These are phyloP conservation scores for Mucor velutinosus DNA, from an alignment of 371 early-diverging fungal genomes.

Conservation along the genomic window DNA sequence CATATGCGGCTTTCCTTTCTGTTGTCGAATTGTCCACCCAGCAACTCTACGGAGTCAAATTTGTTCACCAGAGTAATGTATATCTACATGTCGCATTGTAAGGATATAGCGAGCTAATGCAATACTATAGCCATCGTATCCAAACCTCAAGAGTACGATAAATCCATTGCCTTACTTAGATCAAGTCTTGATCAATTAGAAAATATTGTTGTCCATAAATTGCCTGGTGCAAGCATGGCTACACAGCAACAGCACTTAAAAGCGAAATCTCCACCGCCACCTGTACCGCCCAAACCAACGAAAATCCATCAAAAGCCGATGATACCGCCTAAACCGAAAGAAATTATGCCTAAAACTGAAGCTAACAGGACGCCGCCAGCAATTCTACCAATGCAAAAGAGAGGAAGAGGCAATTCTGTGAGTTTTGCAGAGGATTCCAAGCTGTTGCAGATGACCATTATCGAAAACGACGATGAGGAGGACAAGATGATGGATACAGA, in stretches of 20 bases:
- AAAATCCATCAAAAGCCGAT: conserved; percentile 28
- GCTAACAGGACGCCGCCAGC: background rate
- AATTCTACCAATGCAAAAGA: background rate
- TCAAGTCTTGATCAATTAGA: conserved; percentile 41
- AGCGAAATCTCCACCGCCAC: conserved; percentile 19
- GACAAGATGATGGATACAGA: background rate
- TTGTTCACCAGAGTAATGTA: conserved; percentile 49
- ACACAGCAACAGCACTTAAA: background rate
- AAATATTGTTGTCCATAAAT: conserved; percentile 32
- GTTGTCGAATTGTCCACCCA: conserved; percentile 36
- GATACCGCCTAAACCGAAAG: conserved; percentile 43
- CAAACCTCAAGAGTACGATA: conserved; percentile 33
- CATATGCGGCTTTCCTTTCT: conserved; percentile 41
- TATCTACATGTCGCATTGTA: too few relatives aligned
- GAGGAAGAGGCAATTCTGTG: conserved; percentile 44
- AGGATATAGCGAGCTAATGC: background rate
- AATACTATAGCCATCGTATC: conserved; percentile 34
- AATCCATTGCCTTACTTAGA: conserved; percentile 31
- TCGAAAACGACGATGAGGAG: conserved; percentile 14
- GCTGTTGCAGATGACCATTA: background rate
- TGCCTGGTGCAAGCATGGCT: conserved; percentile 13
- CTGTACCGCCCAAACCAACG: conserved; percentile 37
- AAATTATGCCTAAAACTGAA: background rate
- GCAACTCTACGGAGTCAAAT: conserved; percentile 42
- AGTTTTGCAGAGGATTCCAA: conserved; percentile 37